Base-by-base conservation (phyloP, 805 yeast genomes). In the Saccharomycopsis javanensis region DNA sequence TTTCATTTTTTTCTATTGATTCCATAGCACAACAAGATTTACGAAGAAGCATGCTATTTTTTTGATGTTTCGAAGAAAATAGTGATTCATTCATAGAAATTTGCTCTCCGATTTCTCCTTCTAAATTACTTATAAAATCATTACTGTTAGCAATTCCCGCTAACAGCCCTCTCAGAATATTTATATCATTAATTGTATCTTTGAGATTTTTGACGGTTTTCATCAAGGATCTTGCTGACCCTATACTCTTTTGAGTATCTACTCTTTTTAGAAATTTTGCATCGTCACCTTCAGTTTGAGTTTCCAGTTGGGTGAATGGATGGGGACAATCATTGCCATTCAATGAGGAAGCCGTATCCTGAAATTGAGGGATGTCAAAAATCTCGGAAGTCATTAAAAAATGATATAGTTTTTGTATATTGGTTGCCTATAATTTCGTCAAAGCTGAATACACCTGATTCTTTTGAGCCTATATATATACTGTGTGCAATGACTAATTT, bases 31-130 rank as follows among this genome's bases (percentile, higher is more conserved):
- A 20, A 10, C 33, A 48, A 18, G 30, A 48, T 23, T 48, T 15
- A 15, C 28, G 51, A 23, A 6, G 33, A 25, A 18, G 51, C 30
- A n/a, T 10, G 23, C 27, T 42, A 16, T 15, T 48, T n/a, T 25
- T 27, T 27, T n/a, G 28, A 15, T 23, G 10, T 48, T 11, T 23
- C 30, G 18, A 28, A 50, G 18, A 30, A 50, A n/a, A 30, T n/a
- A 18, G 18, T n/a, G 30, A 6, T 50, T 28, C 27, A 33, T 23
- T n/a, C n/a, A 15, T 31, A n/a, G 38, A 31, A 31, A 15, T 50
- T 38, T 33, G 30, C 18, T 55, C 54, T 18, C 42, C 51, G 42
- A 55, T 45, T 15, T 55, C 57, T 13, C 57, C 57, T 45, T 55
- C 57, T 16, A 55, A 31, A 51, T 55, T 55, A 13, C 38, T 15